Base-by-base conservation (phyloP, 106 monocot genomes). In the Dendrobium officinale region DNA sequence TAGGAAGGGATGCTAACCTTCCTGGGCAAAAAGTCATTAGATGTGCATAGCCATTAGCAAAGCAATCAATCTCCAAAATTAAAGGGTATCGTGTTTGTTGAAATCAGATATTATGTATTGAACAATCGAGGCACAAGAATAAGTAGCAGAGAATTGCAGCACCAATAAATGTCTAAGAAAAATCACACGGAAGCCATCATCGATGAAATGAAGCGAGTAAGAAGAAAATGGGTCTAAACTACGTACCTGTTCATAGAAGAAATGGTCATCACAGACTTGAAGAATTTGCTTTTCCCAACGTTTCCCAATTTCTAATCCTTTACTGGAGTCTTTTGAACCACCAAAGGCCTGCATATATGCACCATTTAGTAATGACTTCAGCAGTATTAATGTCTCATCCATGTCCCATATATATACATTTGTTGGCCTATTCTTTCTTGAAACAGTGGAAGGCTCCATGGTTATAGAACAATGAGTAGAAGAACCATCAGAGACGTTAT, bases 361-460 rank as follows among this genome's bases (percentile, higher is more conserved):
- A 51, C 96, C 96, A 81, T 93, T 91, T 84, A 93, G 82, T 59
- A 96, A 85, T 13, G 96, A 96, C 75, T 93, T 96, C 37, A 96
- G 75, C 70, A 96, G 78, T 82, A 96, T 88, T 67, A 96, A 88
- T n/a, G 96, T 96, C 79, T 96, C 96, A 83, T 93, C 93, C 93
- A 96, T 91, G 87, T 96, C 96, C 96, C 96, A 96, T 70, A 96
- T 88, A 56, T 91, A 96, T 2, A 96, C 93, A 91, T 81, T 91
- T 64, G 61, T 85, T 37, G 44, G 77, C 45, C 75, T 27, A 67
- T 29, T 26, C 42, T 75, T 67, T 22, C 42, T 77, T 59, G 29
- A 19, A 72, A 55, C 66, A 66, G 44, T 7, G 26, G 48, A 67
- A 75, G 40, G 33, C 75, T 81, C 55, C 43, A 10, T 61, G 29